phyloP scores from a whole-genome alignment of 2,329 filamentous ascomycete genomes.

The Tetracladium maxilliforme region DNA sequence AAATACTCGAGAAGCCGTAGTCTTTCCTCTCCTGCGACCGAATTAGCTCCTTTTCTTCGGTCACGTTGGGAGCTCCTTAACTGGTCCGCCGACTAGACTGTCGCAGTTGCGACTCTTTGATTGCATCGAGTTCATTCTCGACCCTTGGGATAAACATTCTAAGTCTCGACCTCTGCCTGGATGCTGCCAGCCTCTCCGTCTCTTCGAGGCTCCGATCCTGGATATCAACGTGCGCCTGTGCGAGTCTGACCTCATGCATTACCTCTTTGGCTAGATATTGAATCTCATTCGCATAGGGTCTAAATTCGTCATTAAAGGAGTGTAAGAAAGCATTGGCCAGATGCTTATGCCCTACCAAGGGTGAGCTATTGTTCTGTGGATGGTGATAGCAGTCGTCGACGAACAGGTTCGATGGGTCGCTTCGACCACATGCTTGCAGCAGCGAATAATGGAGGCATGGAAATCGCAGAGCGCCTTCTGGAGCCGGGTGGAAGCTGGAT shows the following conservation, averaged over 20 bases:
- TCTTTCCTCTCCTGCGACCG: conserved; percentile 4
- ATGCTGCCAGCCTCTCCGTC: conserved; percentile 7
- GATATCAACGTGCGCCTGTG: conserved; percentile 9
- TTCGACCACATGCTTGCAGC: conserved; percentile 17
- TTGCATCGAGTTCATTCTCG: conserved; percentile 1
- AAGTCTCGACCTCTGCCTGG: conserved; percentile 2
- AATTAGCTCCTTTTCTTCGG: conserved; percentile 1
- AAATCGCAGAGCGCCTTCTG: conserved; percentile 18
- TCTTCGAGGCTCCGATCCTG: conserved; percentile 9
- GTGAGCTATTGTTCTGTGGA: neutral
- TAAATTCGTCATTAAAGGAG: conserved; percentile 16
- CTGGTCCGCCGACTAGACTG: conserved; percentile 3
- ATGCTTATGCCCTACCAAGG: conserved; percentile 9
- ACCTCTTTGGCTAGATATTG: conserved; percentile 8
- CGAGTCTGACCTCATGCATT: conserved; percentile 10
- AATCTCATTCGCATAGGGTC: conserved; percentile 9
- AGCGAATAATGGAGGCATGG: conserved; percentile 18
- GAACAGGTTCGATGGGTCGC: conserved; percentile 12
- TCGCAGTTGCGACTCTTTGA: too few relatives aligned
- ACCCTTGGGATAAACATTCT: conserved; percentile 2
- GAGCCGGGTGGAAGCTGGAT: conserved; percentile 15
- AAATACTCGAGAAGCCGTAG: conserved; percentile 13
- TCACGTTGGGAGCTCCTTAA: conserved; percentile 1
- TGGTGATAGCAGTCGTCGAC: conserved; percentile 1
- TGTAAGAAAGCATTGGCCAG: conserved; percentile 8